Evolutionary conservation across 495 filamentous ascomycete species (phyloP).

Genomic region (Neurospora hispaniola): DNA sequence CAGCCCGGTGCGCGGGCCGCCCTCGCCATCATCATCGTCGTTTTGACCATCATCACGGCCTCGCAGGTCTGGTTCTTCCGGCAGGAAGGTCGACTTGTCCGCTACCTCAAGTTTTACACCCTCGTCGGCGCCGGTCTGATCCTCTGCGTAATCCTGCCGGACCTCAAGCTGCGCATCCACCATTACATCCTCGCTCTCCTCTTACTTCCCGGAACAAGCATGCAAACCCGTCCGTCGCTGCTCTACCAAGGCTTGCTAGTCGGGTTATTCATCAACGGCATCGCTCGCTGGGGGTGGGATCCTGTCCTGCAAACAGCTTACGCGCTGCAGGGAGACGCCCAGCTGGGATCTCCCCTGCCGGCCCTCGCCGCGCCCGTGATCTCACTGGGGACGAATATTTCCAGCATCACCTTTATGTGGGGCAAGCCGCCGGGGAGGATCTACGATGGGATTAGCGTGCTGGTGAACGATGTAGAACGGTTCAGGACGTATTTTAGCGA

Average conservation of each 20-base stretch:
- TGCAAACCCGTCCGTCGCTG: slow-evolving; percentile 69
- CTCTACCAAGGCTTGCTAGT: slow-evolving; percentile 78
- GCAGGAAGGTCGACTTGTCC: slow-evolving; percentile 56
- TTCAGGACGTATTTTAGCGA: slow-evolving; percentile 49
- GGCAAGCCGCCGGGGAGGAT: slow-evolving; percentile 44
- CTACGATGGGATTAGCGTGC: slow-evolving; percentile 73
- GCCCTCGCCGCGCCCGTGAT: slow-evolving; percentile 42
- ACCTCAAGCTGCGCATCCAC: slow-evolving; percentile 83
- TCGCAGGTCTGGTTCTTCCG: slow-evolving; percentile 67
- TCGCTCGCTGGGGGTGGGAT: slow-evolving; percentile 89
- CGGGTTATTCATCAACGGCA: slow-evolving; percentile 86
- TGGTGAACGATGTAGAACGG: slow-evolving; percentile 92
- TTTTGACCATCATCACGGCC: slow-evolving; percentile 48
- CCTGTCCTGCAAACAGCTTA: slow-evolving; percentile 75
- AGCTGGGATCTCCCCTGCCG: slow-evolving; percentile 60
- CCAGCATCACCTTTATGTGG: slow-evolving; percentile 45
- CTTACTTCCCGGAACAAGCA: slow-evolving; percentile 72
- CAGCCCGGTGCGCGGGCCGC: slow-evolving; percentile 70
- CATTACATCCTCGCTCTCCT: slow-evolving; percentile 84
- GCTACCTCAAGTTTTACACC: slow-evolving; percentile 62
- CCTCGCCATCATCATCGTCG: slow-evolving; percentile 53
- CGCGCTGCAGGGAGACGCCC: slow-evolving; percentile 57
- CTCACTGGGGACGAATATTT: slow-evolving; percentile 19
- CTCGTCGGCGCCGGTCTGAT: slow-evolving; percentile 46
- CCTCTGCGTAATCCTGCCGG: slow-evolving; percentile 59